These are phyloP conservation scores for Neurospora sublineolata DNA, from an alignment of 495 filamentous ascomycete genomes.

Conservation along the genomic window DNA sequence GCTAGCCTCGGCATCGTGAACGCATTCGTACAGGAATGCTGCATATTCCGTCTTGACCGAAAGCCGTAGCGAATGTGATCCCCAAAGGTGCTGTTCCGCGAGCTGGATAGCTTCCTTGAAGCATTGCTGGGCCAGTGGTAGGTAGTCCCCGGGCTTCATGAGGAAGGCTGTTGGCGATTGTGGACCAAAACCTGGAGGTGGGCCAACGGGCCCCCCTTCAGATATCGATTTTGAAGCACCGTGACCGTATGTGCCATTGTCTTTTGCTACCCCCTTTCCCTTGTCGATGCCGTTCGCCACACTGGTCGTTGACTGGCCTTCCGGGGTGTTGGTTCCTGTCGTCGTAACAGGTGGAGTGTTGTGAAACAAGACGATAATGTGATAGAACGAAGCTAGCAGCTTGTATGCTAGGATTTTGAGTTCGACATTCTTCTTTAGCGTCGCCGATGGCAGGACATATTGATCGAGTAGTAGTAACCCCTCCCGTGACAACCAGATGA, in stretches of 20 bases:
- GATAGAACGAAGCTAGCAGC: slow-evolving; percentile 84
- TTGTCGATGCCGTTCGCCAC: slow-evolving; percentile 25
- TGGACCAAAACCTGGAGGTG: slow-evolving; percentile 37
- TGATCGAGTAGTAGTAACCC: slow-evolving; percentile 77
- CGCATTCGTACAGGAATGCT: slow-evolving; percentile 91
- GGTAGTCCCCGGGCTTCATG: slow-evolving; percentile 69
- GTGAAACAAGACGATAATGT: slow-evolving; percentile 94
- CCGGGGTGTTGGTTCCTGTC: slow-evolving; percentile 24
- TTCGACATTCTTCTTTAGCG: slow-evolving; percentile 58
- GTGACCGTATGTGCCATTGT: slow-evolving; percentile 16
- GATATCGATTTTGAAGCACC: neutral
- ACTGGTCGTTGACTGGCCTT: slow-evolving; percentile 7
- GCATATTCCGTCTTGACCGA: slow-evolving; percentile 87
- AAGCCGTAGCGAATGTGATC: slow-evolving; percentile 79
- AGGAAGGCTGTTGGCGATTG: slow-evolving; percentile 55
- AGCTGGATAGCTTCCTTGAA: slow-evolving; percentile 70
- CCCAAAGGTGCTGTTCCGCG: slow-evolving; percentile 64
- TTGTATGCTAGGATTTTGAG: slow-evolving; percentile 84
- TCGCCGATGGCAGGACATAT: slow-evolving; percentile 57
- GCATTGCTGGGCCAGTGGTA: slow-evolving; percentile 64
- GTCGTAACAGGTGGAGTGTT: slow-evolving; percentile 47
- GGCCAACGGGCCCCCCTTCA: slow-evolving; percentile 40
- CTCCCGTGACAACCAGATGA: slow-evolving; percentile 91
- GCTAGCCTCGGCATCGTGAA: slow-evolving; percentile 66
- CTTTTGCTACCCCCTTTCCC: slow-evolving; percentile 32